Conservation (phyloP, 2,329 filamentous ascomycete genomes). For the Emergomyces africanus region DNA sequence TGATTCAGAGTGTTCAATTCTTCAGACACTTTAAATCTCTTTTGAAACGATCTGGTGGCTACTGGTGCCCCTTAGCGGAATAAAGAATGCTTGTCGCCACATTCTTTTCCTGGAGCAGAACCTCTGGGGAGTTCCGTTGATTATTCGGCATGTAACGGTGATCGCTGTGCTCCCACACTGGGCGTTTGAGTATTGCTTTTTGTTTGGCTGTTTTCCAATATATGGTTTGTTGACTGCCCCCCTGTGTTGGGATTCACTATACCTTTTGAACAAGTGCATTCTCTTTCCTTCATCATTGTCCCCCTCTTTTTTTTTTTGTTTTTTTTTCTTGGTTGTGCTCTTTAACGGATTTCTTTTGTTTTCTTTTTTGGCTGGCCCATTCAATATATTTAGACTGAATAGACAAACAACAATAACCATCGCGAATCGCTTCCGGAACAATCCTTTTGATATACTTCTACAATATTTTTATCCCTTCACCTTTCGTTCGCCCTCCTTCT, state of each 20-base stretch:
- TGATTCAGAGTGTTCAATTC: neutral
- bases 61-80: neutral
- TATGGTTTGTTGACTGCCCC: neutral
- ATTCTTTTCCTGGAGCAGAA: neutral
- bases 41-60: neutral
- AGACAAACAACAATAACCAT: slow-evolving; percentile 4
- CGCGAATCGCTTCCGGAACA: slow-evolving; percentile 3
- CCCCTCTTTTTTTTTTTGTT: too few species aligned
- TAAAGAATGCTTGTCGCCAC: neutral
- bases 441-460: slow-evolving; percentile 5
- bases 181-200: neutral
- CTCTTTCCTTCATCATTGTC: neutral
- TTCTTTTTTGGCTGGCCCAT: neutral
- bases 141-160: neutral
- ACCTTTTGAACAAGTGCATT: neutral
- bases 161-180: neutral
- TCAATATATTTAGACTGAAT: slow-evolving; percentile 1
- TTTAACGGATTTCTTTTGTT: slow-evolving; percentile 4
- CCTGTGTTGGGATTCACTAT: slow-evolving; percentile 1
- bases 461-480: slow-evolving; percentile 5
- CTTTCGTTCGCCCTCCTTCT: slow-evolving; percentile 10
- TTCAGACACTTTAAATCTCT: neutral
- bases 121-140: neutral
- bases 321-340: neutral
- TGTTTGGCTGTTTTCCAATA: neutral